phyloP scores from a whole-genome alignment of 23 red algal genomes.

The Gracilaria domingensis region DNA sequence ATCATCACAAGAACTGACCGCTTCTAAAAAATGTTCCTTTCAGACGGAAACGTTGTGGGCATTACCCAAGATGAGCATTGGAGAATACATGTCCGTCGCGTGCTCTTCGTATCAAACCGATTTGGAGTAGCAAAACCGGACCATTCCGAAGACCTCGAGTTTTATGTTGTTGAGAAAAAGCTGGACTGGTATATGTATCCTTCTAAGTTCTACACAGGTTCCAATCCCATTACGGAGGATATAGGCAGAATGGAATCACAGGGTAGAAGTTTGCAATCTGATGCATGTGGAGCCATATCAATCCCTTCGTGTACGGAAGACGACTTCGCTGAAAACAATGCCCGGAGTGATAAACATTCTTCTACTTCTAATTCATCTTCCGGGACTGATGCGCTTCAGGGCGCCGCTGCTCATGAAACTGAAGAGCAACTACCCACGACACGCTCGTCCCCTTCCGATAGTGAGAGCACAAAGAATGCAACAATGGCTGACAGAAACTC shows the following conservation, averaged over 20 bases:
- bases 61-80: background rate
- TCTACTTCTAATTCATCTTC: background rate
- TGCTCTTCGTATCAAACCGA: background rate
- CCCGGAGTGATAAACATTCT: background rate
- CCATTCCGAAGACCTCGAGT: background rate
- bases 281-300: background rate
- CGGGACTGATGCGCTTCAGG: background rate
- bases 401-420: background rate
- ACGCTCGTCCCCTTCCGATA: background rate
- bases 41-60: constrained; percentile 3
- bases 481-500: background rate
- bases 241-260: background rate
- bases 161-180: background rate
- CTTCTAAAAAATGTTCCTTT: too few relatives aligned
- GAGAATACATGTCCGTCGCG: background rate
- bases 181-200: constrained; percentile 14
- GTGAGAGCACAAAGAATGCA: background rate
- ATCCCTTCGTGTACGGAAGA: background rate
- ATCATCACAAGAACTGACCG: background rate
- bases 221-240: too few relatives aligned
- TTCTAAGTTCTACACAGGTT: background rate
- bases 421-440: background rate
- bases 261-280: background rate
- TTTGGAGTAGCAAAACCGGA: constrained; percentile 14
- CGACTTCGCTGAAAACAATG: background rate